Evolutionary conservation across 805 yeast species (phyloP), one percentile per base, ranked within the genome.

Genomic region (Nakazawaea laoshanensis): DNA sequence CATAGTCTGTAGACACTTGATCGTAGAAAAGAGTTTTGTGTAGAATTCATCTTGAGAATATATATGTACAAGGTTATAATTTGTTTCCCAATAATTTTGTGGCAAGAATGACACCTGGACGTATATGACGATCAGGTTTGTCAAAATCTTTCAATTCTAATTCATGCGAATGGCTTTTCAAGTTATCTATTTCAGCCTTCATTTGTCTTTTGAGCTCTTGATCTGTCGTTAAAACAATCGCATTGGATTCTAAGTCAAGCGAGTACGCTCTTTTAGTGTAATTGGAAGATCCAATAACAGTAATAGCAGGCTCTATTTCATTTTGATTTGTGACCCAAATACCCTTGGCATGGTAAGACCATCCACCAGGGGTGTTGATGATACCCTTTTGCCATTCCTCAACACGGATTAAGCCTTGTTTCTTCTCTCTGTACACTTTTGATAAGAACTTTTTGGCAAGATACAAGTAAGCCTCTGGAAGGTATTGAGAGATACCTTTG

Each of bases 261-360:
- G 80, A 67, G 48, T 89, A 89, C 0, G 96, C 88, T 40, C 98
- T 66, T 41, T 80, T 73, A 0, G 98, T 92, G 54, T 87, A 92
- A 53, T 92, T 92, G 0, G 96, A 86, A 1, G 95, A 84, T 0
- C 98, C 98, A 31, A 92, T 67, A 5, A 88, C 74, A 0, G 96
- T 84, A 9, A 85, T 57, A 13, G 79, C 66, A 2, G 96, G 96
- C 9, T 50, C 48, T 0, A 45, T 41, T 29, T 74, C 80, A 2
- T 57, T 64, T 1, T 86, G 81, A 9, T 63, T 61, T 7, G 72
- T 63, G 0, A 84, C 57, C 97, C 97, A 92, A 4, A 89, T 59
- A 1, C 98, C 98, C 51, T 92, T 92, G 10, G 98, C 97, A 50
- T 92, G 98, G 53, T 92, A 92, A 0, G 96, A 84, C 97, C 98